These are phyloP conservation scores for Taiozyma sp. DNA, from an alignment of 1,139 yeast genomes.

Conservation along the genomic window DNA sequence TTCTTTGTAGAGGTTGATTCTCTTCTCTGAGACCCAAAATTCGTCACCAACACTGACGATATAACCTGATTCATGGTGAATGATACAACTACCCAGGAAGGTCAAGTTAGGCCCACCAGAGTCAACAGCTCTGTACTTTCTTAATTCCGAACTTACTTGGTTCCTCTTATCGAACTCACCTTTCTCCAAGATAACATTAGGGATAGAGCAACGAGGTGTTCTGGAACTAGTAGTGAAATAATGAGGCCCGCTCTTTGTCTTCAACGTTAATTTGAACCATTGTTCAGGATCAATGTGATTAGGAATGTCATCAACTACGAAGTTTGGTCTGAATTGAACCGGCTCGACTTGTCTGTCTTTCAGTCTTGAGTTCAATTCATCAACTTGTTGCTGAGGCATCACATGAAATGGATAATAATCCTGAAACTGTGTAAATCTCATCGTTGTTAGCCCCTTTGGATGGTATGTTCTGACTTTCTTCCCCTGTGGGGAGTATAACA, in stretches of 20 bases:
- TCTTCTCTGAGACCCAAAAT: constrained; percentile 16
- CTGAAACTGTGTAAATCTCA: constrained; percentile 31
- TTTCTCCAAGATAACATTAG: constrained; percentile 30
- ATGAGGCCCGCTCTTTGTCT: constrained; percentile 14
- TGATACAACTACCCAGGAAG: constrained; percentile 35
- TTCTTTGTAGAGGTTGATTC: constrained; percentile 3
- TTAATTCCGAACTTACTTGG: constrained; percentile 31
- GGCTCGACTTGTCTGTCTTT: constrained; percentile 17
- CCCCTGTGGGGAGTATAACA: constrained; percentile 29
- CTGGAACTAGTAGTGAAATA: constrained; percentile 24
- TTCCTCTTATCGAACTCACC: constrained; percentile 30
- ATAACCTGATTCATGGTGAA: constrained; percentile 26
- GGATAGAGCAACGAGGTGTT: constrained; percentile 34
- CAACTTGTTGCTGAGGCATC: constrained; percentile 30
- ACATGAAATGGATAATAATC: constrained; percentile 39
- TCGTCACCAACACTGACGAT: constrained; percentile 27
- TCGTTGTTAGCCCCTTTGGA: constrained; percentile 9
- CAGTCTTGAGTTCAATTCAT: constrained; percentile 25
- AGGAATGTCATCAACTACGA: constrained; percentile 28
- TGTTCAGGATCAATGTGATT: constrained; percentile 34
- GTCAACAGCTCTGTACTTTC: constrained; percentile 33
- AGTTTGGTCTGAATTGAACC: constrained; percentile 36
- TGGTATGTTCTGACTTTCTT: constrained; percentile 28
- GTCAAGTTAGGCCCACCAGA: constrained; percentile 28
- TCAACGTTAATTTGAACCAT: constrained; percentile 29